Evolutionary conservation across 108 stramenopile genomes (phyloP).

Genomic region (Pseudonitzschia delicatissima): DNA sequence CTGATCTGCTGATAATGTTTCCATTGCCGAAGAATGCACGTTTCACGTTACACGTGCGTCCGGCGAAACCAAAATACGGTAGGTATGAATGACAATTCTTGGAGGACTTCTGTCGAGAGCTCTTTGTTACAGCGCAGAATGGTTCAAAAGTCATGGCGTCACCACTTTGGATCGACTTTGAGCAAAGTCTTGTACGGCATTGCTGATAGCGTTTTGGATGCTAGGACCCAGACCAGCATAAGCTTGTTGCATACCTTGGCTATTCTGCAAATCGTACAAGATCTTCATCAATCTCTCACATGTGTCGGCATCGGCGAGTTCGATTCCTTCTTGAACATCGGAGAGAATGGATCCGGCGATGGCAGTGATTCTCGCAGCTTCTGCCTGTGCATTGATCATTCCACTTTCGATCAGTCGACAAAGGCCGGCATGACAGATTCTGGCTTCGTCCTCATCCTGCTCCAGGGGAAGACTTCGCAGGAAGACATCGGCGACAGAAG

Average conservation of each 20-base stretch:
- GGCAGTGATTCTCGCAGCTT: constrained; percentile 27
- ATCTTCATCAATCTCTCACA: constrained; percentile 37
- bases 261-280: constrained; percentile 42
- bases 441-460: constrained; percentile 73
- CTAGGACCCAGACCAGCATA: constrained; percentile 34
- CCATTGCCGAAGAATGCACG: too few species aligned
- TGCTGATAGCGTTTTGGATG: constrained; percentile 40
- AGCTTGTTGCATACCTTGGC: constrained; percentile 35
- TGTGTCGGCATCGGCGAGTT: constrained; percentile 55
- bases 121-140: not conserved
- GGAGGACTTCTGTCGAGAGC: not conserved
- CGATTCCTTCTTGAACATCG: constrained; percentile 49
- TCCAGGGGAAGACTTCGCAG: constrained; percentile 60
- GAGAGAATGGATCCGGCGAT: constrained; percentile 49
- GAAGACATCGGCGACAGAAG: constrained; percentile 35
- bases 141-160: constrained; percentile 26
- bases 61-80: too few species aligned
- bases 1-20: too few species aligned
- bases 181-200: constrained; percentile 30
- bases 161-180: constrained; percentile 20
- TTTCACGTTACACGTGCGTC: too few species aligned
- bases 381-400: constrained; percentile 20
- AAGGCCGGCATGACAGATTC: constrained; percentile 62
- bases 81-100: too few species aligned
- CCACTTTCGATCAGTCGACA: constrained; percentile 58